phyloP scores from a whole-genome alignment of 1,139 yeast genomes.

The Hansenula sp. region DNA sequence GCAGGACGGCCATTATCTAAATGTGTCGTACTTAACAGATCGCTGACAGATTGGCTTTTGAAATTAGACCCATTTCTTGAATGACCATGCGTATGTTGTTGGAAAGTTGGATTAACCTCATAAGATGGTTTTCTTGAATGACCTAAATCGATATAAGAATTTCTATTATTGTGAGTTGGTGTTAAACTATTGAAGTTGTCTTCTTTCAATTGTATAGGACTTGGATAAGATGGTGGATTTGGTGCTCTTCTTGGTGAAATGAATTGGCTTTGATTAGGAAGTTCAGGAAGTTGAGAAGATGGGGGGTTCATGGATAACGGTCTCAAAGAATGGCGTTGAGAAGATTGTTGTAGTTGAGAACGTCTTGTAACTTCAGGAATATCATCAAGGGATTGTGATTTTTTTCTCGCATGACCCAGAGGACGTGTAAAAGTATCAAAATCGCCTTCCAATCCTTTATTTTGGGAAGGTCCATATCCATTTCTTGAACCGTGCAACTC shows the following conservation, averaged over 20 bases:
- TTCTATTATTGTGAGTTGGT: slow-evolving; percentile 15
- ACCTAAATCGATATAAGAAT: slow-evolving; percentile 14
- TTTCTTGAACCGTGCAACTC: slow-evolving; percentile 4
- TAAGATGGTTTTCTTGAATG: slow-evolving; percentile 27
- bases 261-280: slow-evolving; percentile 28
- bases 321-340: slow-evolving; percentile 13
- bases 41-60: slow-evolving; percentile 20
- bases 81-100: slow-evolving; percentile 7
- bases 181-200: slow-evolving; percentile 9
- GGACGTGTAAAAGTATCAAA: slow-evolving; percentile 21
- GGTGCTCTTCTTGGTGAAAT: slow-evolving; percentile 65
- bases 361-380: slow-evolving; percentile 22
- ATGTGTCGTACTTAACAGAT: slow-evolving; percentile 10
- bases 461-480: slow-evolving; percentile 1
- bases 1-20: slow-evolving; percentile 21
- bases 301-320: slow-evolving; percentile 22
- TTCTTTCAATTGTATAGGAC: slow-evolving; percentile 35
- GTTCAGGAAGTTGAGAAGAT: slow-evolving; percentile 18
- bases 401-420: slow-evolving; percentile 38
- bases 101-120: slow-evolving; percentile 19
- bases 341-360: background rate
- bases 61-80: slow-evolving; percentile 15
- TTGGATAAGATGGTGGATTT: slow-evolving; percentile 47
- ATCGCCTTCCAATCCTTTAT: slow-evolving; percentile 8
- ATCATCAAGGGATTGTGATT: slow-evolving; percentile 54